A percentile compares a stretch with the other conserved stretches of the same genome.
Evolutionary conservation across 169 alveolate genomes (phyloP).

Genomic region (Eimeria sp.): DNA sequence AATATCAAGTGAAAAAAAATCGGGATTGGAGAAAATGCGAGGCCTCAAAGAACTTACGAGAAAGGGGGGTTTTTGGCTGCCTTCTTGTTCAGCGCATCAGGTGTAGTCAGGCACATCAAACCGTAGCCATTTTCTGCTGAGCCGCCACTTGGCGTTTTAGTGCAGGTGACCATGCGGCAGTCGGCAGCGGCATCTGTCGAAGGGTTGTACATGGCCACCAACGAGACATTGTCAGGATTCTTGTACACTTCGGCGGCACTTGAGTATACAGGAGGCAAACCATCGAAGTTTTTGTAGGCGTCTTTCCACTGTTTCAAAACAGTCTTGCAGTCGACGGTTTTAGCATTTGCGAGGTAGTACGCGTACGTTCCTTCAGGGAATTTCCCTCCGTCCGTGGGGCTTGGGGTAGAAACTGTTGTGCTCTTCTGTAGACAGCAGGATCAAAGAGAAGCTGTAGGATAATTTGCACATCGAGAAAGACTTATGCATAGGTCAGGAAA

Average conservation of each 20-base stretch:
- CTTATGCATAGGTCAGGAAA: too few relatives aligned
- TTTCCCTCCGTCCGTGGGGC: too few relatives aligned
- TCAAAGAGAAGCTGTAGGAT: too few relatives aligned
- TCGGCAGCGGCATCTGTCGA: not conserved
- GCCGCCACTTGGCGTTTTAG: not conserved
- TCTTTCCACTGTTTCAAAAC: not conserved
- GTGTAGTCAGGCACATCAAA: not conserved
- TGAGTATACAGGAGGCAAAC: not conserved
- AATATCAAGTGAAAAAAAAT: not conserved
- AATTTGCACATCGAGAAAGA: too few relatives aligned
- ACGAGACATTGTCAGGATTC: not conserved
- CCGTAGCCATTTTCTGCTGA: not conserved
- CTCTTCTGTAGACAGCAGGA: too few relatives aligned
- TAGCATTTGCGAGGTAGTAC: not conserved
- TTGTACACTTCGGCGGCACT: not conserved
- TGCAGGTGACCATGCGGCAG: conserved; percentile 18
- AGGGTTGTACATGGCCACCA: not conserved
- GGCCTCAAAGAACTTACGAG: not conserved
- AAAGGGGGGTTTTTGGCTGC: not conserved
- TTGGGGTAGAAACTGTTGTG: too few relatives aligned
- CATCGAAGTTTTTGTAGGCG: not conserved
- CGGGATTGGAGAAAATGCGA: not conserved
- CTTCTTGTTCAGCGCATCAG: not conserved
- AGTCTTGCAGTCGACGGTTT: not conserved
- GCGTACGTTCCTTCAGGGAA: not conserved